phyloP scores from a whole-genome alignment of 2,329 filamentous ascomycete species.

The Penicillium thymicola region DNA sequence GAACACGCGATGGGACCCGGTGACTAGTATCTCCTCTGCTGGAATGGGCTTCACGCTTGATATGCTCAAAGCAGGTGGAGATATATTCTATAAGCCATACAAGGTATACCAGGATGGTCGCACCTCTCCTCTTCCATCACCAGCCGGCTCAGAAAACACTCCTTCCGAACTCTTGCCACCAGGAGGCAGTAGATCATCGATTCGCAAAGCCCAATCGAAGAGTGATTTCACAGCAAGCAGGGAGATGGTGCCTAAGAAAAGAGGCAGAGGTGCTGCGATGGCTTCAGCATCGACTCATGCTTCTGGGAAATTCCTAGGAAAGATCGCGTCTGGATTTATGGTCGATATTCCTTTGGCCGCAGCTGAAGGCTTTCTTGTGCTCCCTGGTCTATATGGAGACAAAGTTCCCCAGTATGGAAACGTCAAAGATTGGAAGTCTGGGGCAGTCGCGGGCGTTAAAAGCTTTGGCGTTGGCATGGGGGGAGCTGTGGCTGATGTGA shows the following conservation, averaged over 20 bases:
- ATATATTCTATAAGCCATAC: constrained; percentile 25
- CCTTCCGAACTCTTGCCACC: not conserved
- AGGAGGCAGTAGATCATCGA: not conserved
- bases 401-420: constrained; percentile 30
- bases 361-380: constrained; percentile 35
- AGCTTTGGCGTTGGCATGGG: constrained; percentile 33
- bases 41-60: constrained; percentile 20
- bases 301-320: constrained; percentile 24
- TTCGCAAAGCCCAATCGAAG: not conserved
- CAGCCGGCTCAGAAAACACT: not conserved
- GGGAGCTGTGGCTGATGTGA: constrained; percentile 31
- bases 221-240: not conserved
- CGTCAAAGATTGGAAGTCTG: constrained; percentile 35
- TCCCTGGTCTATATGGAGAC: constrained; percentile 39
- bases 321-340: constrained; percentile 27
- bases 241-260: not conserved
- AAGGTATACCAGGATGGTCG: constrained; percentile 8
- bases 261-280: not conserved
- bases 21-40: constrained; percentile 24
- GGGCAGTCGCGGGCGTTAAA: constrained; percentile 31
- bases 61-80: constrained; percentile 17
- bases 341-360: constrained; percentile 39
- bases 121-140: not conserved
- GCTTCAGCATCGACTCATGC: constrained; percentile 1
- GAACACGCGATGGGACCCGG: constrained; percentile 30